phyloP scores from a whole-genome alignment of 441 rosid genomes.

The Gossypium laxum region DNA sequence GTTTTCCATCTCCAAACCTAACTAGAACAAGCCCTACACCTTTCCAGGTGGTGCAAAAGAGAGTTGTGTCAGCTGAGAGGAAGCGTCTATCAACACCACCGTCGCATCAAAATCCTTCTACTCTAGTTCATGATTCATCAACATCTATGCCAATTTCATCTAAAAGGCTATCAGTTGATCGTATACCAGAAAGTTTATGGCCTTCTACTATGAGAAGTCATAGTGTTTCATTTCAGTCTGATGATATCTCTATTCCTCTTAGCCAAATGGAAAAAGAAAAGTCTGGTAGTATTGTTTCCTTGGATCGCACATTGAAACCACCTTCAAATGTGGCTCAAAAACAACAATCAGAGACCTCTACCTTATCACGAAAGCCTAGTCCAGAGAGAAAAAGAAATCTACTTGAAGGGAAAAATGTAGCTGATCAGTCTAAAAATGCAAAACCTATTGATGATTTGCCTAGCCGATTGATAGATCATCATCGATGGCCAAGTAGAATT shows the following conservation, averaged over 20 bases:
- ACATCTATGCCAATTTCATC: constrained; percentile 40
- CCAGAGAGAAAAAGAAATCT: constrained; percentile 81
- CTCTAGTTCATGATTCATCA: constrained; percentile 58
- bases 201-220: constrained; percentile 99
- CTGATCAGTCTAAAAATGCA: constrained; percentile 77
- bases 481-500: constrained; percentile 77
- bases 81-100: constrained; percentile 70
- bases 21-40: constrained; percentile 38
- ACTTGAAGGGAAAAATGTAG: constrained; percentile 54
- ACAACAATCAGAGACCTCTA: constrained; percentile 53
- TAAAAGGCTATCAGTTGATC: constrained; percentile 52
- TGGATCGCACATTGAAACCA: constrained; percentile 67
- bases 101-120: constrained; percentile 52
- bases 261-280: constrained; percentile 89
- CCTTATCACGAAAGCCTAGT: constrained; percentile 48
- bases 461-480: constrained; percentile 72
- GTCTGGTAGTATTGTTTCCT: constrained; percentile 40
- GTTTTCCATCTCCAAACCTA: constrained; percentile 64
- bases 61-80: constrained; percentile 81
- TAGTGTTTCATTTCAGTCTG: constrained; percentile 87
- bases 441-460: constrained; percentile 66
- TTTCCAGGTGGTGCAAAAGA: constrained; percentile 47
- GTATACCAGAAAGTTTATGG: constrained; percentile 86
- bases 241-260: constrained; percentile 63
- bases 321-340: constrained; percentile 71